A percentile compares a stretch with the other conserved stretches of the same genome.
These are phyloP conservation scores for Boletus smithii DNA, from an alignment of 1,284 basidiomycete genomes.

Conservation along the genomic window DNA sequence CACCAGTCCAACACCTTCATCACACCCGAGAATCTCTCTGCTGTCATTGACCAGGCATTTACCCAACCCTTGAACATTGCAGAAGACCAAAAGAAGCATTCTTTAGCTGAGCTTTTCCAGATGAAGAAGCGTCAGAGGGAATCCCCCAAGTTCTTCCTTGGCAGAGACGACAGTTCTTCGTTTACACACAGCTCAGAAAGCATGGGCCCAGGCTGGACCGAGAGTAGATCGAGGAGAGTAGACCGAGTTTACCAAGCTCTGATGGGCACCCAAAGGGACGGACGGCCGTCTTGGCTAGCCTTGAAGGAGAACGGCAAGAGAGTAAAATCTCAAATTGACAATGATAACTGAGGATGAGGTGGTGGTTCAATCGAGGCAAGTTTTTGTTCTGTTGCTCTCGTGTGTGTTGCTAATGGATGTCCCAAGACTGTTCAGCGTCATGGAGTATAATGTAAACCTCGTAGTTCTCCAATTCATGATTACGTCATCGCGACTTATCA, in stretches of 20 bases:
- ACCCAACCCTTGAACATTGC: conserved; percentile 19
- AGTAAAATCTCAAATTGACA: conserved; percentile 29
- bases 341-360: conserved; percentile 35
- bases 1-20: conserved; percentile 66
- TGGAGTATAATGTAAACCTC: too few relatives aligned
- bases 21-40: conserved; percentile 61
- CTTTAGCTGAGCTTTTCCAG: conserved; percentile 17
- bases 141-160: conserved; percentile 42
- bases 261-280: conserved; percentile 49
- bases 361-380: conserved; percentile 37
- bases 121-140: conserved; percentile 28
- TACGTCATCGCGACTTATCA: conserved; percentile 5
- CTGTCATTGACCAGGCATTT: conserved; percentile 64
- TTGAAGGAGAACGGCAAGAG: conserved; percentile 47
- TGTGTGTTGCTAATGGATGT: conserved; percentile 7
- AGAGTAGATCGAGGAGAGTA: conserved; percentile 38
- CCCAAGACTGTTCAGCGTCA: too few relatives aligned
- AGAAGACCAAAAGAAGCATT: conserved; percentile 21
- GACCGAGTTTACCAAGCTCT: conserved; percentile 52
- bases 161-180: conserved; percentile 18
- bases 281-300: conserved; percentile 52
- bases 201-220: conserved; percentile 40
- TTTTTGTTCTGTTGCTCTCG: neutral
- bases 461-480: neutral
- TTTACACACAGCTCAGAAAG: conserved; percentile 10